Percentiles rank a stretch among this genome's conserved stretches.
phyloP scores from a whole-genome alignment of 1,284 basidiomycete genomes.

The Fomitopsis schrenkii region DNA sequence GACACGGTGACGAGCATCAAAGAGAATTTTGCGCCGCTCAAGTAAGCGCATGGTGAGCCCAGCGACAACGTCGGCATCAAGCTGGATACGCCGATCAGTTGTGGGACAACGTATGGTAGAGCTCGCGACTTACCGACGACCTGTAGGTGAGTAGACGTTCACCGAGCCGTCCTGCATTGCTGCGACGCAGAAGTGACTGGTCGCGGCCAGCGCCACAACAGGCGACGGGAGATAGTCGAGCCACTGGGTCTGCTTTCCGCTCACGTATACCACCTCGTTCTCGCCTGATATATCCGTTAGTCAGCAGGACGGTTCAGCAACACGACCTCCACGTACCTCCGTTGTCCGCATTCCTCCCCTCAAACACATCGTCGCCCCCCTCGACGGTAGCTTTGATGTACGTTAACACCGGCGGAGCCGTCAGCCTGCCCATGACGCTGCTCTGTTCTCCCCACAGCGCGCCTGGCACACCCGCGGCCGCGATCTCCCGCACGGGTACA shows the following conservation, averaged over 20 bases:
- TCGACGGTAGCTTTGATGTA: conserved; percentile 57
- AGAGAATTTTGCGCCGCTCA: conserved; percentile 60
- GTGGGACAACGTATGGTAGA: conserved; percentile 8
- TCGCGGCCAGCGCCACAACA: conserved; percentile 62
- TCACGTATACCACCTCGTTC: conserved; percentile 66
- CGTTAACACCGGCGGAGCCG: conserved; percentile 53
- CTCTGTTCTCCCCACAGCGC: conserved; percentile 15
- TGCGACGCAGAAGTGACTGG: conserved; percentile 67
- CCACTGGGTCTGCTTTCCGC: conserved; percentile 75
- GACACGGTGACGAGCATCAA: conserved; percentile 71
- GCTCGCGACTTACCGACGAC: conserved; percentile 53
- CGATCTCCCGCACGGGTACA: conserved; percentile 50
- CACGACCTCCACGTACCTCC: conserved; percentile 39
- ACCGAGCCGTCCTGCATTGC: conserved; percentile 76
- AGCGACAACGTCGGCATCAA: conserved; percentile 72
- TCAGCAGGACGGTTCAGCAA: not conserved
- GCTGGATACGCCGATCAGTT: conserved; percentile 34
- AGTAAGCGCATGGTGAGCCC: conserved; percentile 64
- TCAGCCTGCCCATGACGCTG: conserved; percentile 32
- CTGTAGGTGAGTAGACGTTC: conserved; percentile 75
- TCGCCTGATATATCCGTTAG: conserved; percentile 34
- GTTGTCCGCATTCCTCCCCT: conserved; percentile 75
- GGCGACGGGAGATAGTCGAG: conserved; percentile 80
- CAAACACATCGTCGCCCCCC: conserved; percentile 64
- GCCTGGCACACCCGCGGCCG: conserved; percentile 7